Evolutionary conservation across 2,329 filamentous ascomycete species (phyloP).

Genomic region (Endothia cerciana): DNA sequence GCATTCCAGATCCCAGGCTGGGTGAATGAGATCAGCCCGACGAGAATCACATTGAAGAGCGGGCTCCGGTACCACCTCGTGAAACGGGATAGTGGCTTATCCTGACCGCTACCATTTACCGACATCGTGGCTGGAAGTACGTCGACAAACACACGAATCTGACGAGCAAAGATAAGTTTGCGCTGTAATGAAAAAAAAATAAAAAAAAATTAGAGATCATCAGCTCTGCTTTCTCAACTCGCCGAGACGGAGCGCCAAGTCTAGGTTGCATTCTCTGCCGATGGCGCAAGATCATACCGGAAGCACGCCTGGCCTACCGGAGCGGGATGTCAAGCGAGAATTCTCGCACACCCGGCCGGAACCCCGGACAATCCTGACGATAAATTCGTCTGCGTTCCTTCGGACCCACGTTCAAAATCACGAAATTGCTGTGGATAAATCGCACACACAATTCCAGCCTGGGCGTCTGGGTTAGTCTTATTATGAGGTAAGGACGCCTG

Average conservation of each 20-base stretch:
- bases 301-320: neutral
- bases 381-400: too few relatives aligned
- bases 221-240: neutral
- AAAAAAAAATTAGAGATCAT: neutral
- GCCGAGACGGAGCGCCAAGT: too few relatives aligned
- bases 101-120: too few relatives aligned
- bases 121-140: neutral
- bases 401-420: too few relatives aligned
- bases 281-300: neutral
- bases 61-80: conserved; percentile 48
- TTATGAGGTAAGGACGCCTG: too few relatives aligned
- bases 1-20: conserved; percentile 54
- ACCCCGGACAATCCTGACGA: too few relatives aligned
- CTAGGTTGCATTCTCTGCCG: neutral
- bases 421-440: too few relatives aligned
- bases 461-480: too few relatives aligned
- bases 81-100: conserved; percentile 35
- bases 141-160: neutral
- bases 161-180: neutral
- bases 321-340: neutral
- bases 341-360: neutral
- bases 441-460: too few relatives aligned
- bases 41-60: conserved; percentile 50
- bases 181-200: neutral
- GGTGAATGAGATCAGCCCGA: conserved; percentile 49